A percentile compares a stretch with the other conserved stretches of the same genome.
phyloP scores from a whole-genome alignment of 2,329 filamentous ascomycete genomes.

The Ustulina deusta region DNA sequence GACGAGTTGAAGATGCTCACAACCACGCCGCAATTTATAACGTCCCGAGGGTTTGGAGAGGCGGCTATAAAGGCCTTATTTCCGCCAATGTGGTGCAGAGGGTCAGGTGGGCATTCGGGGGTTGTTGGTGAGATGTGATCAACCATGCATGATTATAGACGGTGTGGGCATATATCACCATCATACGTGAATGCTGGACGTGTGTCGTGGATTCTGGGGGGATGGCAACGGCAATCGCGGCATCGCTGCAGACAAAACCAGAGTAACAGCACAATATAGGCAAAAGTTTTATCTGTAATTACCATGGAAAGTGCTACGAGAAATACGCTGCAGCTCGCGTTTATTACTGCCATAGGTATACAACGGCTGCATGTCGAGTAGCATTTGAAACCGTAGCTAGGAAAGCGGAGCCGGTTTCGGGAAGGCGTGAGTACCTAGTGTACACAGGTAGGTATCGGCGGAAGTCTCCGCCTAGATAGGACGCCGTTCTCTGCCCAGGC shows the following conservation, averaged over 20 bases:
- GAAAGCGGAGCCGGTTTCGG: neutral
- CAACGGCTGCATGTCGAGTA: neutral
- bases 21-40: conserved; percentile 13
- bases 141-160: conserved; percentile 11
- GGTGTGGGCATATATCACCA: neutral
- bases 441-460: neutral
- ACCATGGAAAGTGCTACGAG: too few species aligned
- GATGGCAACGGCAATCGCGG: neutral
- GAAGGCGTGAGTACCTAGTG: neutral
- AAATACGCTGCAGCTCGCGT: too few species aligned
- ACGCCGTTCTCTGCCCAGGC: neutral
- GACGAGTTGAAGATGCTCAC: neutral
- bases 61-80: conserved; percentile 30
- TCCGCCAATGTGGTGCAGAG: conserved; percentile 20
- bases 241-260: neutral
- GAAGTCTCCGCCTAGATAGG: neutral
- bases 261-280: too few species aligned
- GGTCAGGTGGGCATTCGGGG: neutral
- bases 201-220: neutral
- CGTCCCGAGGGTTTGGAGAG: neutral
- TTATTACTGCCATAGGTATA: neutral
- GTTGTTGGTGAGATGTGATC: conserved; percentile 8
- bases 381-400: neutral
- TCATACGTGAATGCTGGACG: neutral
- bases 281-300: too few species aligned